phyloP scores from a whole-genome alignment of 306 rosid species.

The Cucurbita argyrosperma region DNA sequence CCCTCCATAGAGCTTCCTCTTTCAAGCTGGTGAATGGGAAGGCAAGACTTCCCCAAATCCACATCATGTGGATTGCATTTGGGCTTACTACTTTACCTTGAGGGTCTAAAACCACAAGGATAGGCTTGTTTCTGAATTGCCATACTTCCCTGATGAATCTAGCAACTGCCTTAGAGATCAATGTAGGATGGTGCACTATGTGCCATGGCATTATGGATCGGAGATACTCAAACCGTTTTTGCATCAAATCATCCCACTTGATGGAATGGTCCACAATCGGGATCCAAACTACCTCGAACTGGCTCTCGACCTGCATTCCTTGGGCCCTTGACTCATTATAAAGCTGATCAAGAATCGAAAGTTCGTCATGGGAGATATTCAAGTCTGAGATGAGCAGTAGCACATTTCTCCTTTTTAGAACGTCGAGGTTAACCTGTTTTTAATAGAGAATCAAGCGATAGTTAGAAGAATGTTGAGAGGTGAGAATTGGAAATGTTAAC shows the following conservation, averaged over 20 bases:
- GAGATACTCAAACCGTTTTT: conserved; percentile 22
- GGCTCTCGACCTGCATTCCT: conserved; percentile 16
- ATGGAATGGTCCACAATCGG: conserved; percentile 29
- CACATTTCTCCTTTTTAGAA: conserved; percentile 50
- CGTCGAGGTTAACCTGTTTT: conserved; percentile 48
- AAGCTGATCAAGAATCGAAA: conserved; percentile 44
- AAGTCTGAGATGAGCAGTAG: conserved; percentile 40
- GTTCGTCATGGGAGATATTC: conserved; percentile 39
- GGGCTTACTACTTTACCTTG: conserved; percentile 47
- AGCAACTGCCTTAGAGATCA: conserved; percentile 30
- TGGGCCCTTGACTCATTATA: conserved; percentile 41
- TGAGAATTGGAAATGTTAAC: background rate
- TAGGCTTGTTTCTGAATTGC: conserved; percentile 47
- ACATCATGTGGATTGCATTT: conserved; percentile 67
- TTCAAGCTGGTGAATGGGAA: conserved; percentile 45
- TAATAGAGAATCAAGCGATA: background rate
- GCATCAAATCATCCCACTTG: conserved; percentile 20
- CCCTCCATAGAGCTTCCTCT: conserved; percentile 54
- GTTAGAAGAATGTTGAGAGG: background rate
- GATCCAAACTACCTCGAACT: conserved; percentile 46
- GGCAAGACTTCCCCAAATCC: conserved; percentile 59
- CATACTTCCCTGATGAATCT: conserved; percentile 36
- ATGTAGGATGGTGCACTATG: conserved; percentile 32
- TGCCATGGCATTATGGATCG: conserved; percentile 37
- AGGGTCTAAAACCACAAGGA: conserved; percentile 51